Percentiles rank a stretch among this genome's conserved stretches.
phyloP scores from a whole-genome alignment of 305 asterid species.

The Andrographis paniculata region DNA sequence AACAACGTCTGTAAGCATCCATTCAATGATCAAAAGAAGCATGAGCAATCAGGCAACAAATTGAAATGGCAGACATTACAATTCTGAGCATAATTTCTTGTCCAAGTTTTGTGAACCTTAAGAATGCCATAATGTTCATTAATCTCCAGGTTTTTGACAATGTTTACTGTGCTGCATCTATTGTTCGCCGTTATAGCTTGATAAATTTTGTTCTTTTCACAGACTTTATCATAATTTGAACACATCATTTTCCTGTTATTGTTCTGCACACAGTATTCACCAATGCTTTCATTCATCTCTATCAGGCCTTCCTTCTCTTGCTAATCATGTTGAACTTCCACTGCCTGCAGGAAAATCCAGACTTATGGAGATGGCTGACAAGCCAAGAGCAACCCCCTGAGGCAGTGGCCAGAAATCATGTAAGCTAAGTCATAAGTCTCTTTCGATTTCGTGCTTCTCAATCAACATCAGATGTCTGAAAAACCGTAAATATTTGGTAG shows the following conservation, averaged over 20 bases:
- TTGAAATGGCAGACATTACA: background rate
- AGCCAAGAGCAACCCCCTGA: constrained; percentile 91
- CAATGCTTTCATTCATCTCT: background rate
- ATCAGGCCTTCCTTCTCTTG: background rate
- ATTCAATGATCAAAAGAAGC: background rate
- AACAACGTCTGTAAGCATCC: no score
- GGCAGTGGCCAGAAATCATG: constrained; percentile 54
- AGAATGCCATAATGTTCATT: background rate
- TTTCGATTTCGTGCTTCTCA: background rate
- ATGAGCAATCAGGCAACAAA: background rate
- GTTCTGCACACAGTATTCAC: background rate
- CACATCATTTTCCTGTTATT: no score
- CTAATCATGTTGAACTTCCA: constrained; percentile 6
- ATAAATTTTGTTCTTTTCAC: no score
- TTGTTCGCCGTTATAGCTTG: no score
- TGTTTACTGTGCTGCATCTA: no score
- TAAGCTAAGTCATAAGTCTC: constrained; percentile 24
- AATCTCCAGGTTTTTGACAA: no score
- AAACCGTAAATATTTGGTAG: constrained; percentile 23
- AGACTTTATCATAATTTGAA: no score
- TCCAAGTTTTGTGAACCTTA: background rate
- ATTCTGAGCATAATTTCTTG: background rate
- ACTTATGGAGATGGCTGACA: constrained; percentile 84
- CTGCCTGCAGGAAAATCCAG: constrained; percentile 73
- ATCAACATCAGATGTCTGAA: background rate